Conservation (phyloP, 768 basidiomycete species). For the Xanthoconium purpureum region DNA sequence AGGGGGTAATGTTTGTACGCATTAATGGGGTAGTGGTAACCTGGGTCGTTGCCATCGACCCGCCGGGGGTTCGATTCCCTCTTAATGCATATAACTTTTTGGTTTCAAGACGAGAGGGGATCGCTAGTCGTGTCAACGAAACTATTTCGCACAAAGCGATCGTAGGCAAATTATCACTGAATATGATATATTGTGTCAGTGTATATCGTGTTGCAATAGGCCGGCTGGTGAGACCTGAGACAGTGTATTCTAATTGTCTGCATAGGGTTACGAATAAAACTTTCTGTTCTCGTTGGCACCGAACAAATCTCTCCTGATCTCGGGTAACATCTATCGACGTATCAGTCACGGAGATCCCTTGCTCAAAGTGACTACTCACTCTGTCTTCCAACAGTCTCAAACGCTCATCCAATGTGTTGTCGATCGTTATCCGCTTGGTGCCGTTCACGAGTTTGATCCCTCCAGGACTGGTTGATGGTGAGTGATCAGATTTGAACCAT, state of each 20-base stretch:
- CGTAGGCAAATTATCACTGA: neutral
- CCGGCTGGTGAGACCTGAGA: neutral
- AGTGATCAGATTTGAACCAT: neutral
- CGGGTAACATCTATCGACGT: constrained; percentile 83
- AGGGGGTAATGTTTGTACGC: constrained; percentile 35
- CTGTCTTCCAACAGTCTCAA: constrained; percentile 85
- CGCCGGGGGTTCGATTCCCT: constrained; percentile 84
- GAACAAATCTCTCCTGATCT: constrained; percentile 86
- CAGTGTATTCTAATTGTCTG: neutral
- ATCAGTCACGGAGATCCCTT: neutral
- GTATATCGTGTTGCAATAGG: neutral
- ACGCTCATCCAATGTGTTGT: constrained; percentile 94
- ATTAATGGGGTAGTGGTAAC: constrained; percentile 67
- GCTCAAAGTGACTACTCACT: constrained; percentile 44
- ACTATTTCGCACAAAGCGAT: neutral
- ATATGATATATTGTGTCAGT: constrained; percentile 1
- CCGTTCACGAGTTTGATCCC: constrained; percentile 78
- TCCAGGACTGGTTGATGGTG: constrained; percentile 57
- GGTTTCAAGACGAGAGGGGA: no score
- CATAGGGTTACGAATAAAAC: constrained; percentile 61
- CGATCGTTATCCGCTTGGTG: constrained; percentile 76
- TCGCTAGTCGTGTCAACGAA: neutral
- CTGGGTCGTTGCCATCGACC: constrained; percentile 74
- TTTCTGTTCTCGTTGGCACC: constrained; percentile 90
- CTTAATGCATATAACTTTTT: constrained; percentile 21